phyloP scores from a whole-genome alignment of 139 green algal genomes.

The Chlamydomonas eustigma region DNA sequence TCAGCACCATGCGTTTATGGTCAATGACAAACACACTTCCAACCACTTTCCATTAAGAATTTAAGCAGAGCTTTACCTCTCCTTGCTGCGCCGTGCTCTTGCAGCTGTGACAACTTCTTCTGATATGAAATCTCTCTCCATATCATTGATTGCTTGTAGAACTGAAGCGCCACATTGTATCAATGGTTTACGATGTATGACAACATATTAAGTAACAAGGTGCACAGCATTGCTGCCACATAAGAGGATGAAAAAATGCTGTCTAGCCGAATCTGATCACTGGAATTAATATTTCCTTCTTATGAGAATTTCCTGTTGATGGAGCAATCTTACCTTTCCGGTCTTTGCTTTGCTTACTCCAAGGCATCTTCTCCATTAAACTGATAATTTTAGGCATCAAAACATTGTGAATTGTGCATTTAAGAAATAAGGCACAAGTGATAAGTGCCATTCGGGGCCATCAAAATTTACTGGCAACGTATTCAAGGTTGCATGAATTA shows the following conservation, averaged over 20 bases:
- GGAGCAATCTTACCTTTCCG: background rate
- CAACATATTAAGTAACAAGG: no score
- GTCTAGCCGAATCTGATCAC: background rate
- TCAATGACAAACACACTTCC: no score
- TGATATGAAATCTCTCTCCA: background rate
- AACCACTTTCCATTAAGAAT: no score
- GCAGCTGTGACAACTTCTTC: background rate
- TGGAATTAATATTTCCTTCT: no score
- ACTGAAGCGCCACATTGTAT: background rate
- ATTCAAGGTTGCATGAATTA: no score
- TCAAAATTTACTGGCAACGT: no score
- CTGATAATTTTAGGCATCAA: background rate
- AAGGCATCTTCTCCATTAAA: background rate
- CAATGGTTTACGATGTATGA: no score
- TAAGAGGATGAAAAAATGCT: background rate
- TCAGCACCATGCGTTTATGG: no score
- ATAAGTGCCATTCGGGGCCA: background rate
- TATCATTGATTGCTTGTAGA: background rate
- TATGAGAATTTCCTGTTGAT: no score
- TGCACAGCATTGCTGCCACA: background rate
- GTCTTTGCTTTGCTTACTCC: conserved; percentile 10
- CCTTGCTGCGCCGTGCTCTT: conserved; percentile 10
- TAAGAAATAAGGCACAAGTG: no score
- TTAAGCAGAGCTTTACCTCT: conserved; percentile 8
- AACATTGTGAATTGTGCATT: no score